Evolutionary conservation across 1,139 yeast species (phyloP).

Genomic region (Kodamaea suecica): DNA sequence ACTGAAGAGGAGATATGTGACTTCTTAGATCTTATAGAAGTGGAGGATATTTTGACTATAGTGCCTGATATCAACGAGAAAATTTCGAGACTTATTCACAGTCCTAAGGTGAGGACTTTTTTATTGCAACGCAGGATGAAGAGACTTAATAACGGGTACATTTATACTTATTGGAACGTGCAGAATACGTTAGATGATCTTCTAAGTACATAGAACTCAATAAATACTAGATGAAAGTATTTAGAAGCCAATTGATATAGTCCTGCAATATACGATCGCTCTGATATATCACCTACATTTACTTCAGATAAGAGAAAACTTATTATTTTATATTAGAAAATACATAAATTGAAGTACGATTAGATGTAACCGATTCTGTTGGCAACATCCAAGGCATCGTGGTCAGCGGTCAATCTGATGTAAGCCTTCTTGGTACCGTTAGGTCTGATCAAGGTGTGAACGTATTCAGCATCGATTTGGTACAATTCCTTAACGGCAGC

Average conservation of each 20-base stretch:
- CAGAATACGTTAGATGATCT: constrained; percentile 1
- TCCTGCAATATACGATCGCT: too few species aligned
- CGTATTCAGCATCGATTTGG: constrained; percentile 91
- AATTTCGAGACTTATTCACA: background rate
- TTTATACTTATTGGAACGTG: constrained; percentile 8
- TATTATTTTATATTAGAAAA: constrained; percentile 13
- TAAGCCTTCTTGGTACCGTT: constrained; percentile 99
- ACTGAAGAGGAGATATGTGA: constrained; percentile 26
- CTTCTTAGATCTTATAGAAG: constrained; percentile 27
- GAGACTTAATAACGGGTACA: constrained; percentile 4
- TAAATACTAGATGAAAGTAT: too few species aligned
- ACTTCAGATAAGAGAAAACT: constrained; percentile 5
- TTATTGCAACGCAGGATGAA: constrained; percentile 5
- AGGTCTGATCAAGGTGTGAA: constrained; percentile 97
- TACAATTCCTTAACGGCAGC: constrained; percentile 97
- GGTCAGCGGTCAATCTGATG: constrained; percentile 98
- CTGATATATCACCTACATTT: too few species aligned
- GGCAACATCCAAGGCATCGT: constrained; percentile 99
- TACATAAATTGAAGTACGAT: constrained; percentile 18
- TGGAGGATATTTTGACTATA: constrained; percentile 24
- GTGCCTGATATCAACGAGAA: constrained; percentile 1
- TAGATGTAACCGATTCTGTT: constrained; percentile 99
- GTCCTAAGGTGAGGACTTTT: background rate
- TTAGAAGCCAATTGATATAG: too few species aligned
- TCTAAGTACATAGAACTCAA: too few species aligned